Percentiles rank a stretch among this genome's conserved stretches.
phyloP scores from a whole-genome alignment of 192 early-diverging fungal species.

The Ambispora gerdemannii region DNA sequence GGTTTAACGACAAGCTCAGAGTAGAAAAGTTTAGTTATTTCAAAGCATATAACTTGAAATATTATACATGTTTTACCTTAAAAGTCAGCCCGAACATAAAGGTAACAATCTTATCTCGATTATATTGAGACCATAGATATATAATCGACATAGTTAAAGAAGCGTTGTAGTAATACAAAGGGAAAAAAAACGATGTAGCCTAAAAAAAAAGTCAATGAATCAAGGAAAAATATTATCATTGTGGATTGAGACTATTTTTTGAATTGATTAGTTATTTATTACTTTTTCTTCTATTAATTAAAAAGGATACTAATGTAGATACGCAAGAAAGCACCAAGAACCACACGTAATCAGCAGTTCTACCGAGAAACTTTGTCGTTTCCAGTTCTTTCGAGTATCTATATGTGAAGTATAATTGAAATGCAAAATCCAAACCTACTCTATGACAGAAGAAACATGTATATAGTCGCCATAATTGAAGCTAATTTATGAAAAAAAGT shows the following conservation, averaged over 20 bases:
- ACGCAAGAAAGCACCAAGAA: constrained; percentile 55
- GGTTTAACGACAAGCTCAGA: constrained; percentile 4
- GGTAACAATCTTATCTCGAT: constrained; percentile 51
- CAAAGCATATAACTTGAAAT: background rate
- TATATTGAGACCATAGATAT: constrained; percentile 76
- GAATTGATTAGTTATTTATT: background rate
- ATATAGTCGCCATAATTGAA: constrained; percentile 76
- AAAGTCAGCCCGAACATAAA: constrained; percentile 77
- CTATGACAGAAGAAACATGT: constrained; percentile 61
- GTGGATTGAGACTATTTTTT: background rate
- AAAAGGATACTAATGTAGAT: constrained; percentile 38
- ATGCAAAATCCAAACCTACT: constrained; percentile 55
- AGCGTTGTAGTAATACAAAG: constrained; percentile 41
- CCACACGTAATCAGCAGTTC: constrained; percentile 78
- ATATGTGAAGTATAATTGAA: constrained; percentile 75
- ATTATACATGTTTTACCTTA: constrained; percentile 39
- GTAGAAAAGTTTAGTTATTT: background rate
- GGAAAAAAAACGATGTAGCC: background rate
- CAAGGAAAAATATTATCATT: constrained; percentile 20
- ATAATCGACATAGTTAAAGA: constrained; percentile 59
- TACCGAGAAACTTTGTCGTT: constrained; percentile 54
- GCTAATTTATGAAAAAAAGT: too few species aligned
- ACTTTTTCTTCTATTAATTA: background rate
- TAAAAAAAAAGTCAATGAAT: constrained; percentile 34
- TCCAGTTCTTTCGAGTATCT: constrained; percentile 72